Base-by-base conservation (phyloP, 2,329 filamentous ascomycete genomes). In the Fusarium torulosum region DNA sequence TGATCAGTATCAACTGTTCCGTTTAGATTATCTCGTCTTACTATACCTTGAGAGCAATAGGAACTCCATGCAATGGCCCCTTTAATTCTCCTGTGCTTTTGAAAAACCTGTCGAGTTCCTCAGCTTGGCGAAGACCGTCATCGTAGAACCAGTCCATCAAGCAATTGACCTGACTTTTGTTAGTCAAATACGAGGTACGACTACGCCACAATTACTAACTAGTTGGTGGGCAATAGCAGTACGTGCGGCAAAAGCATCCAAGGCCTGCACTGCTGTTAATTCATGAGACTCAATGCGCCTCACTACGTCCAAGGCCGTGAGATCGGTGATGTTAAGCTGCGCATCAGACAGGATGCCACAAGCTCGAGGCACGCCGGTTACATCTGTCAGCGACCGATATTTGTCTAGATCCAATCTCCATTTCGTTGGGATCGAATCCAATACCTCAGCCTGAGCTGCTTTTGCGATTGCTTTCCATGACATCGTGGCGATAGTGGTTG, bases 1-100 rank as follows among this genome's bases (percentile, higher is more conserved):
- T 27, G 5, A 17, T 49, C 1, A 49, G 21, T 19, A 27, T 25
- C 3, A 15, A 10, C 8, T 25, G 8, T 25, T 25, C 25, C 10
- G 8, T 25, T 25, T 25, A 10, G 10, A 4, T 25, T 25, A 25
- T 25, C 25, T 20, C 9, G 8, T 9, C 7, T n/a, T 3, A 40
- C 2, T 15, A 21, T 51, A 73, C 70, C 66, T 78, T 81, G 31
- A 72, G 54, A 17, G 63, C 67, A 20, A 88, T 78, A 0, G 86
- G 86, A 0, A 88, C 76, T 1, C 89, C 89, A 75, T 91, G 88
- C 5, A 91, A 79, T 10, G 88, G 86, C 1, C 56, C 66, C 13
- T 53, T 49, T 0, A 53, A 7, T 29, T 69, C 53, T 2, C 59
- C 59, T 10, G 37, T 54, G 2, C 19, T 41, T 19, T 57, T 42